phyloP scores from a whole-genome alignment of 2,329 filamentous ascomycete species.

The Hypoxylon rubiginosum region DNA sequence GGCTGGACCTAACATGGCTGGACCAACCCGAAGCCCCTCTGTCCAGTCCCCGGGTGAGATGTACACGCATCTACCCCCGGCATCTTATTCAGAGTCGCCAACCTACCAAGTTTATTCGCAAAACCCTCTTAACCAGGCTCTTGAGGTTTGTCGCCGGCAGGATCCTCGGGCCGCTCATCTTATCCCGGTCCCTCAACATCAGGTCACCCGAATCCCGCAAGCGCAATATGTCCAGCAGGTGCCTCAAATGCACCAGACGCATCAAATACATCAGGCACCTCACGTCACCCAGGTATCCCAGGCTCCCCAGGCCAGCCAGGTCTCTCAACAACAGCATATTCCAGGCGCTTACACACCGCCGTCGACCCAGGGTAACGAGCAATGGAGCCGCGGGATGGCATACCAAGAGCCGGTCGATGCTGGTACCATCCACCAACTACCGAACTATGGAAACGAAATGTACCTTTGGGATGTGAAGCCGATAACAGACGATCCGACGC shows the following conservation, averaged over 20 bases:
- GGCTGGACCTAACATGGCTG: constrained; percentile 72
- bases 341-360: constrained; percentile 37
- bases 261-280: background rate
- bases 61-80: constrained; percentile 65
- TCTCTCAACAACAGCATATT: background rate
- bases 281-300: background rate
- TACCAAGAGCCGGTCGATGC: constrained; percentile 72
- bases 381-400: constrained; percentile 65
- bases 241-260: background rate
- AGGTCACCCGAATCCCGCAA: too few species aligned
- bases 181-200: background rate
- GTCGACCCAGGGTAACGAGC: constrained; percentile 58
- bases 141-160: background rate
- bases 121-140: background rate
- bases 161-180: background rate
- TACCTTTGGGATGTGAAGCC: constrained; percentile 67
- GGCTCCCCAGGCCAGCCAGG: background rate
- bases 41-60: constrained; percentile 62
- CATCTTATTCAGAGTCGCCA: too few species aligned
- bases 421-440: constrained; percentile 65
- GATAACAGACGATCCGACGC: constrained; percentile 69
- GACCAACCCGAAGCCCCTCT: constrained; percentile 66
- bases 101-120: background rate
- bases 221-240: background rate
- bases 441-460: constrained; percentile 63